Evolutionary conservation across 768 basidiomycete species (phyloP).

Genomic region (Cystobasidium onofrii): DNA sequence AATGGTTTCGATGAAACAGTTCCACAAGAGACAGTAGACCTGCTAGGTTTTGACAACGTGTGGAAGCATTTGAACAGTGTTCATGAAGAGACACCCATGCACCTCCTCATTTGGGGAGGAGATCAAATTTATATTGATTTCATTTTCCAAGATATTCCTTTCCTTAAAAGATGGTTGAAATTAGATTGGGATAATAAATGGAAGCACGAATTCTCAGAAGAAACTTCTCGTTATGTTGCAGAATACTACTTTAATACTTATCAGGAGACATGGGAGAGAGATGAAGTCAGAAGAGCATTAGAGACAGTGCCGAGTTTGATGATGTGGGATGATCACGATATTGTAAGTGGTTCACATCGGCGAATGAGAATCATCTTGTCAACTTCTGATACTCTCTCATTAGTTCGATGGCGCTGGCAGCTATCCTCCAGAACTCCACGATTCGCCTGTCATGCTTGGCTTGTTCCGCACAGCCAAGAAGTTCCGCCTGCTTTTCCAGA

Average conservation of each 20-base stretch:
- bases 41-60: slow-evolving; percentile 34
- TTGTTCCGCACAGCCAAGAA: slow-evolving; percentile 29
- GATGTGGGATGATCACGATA: slow-evolving; percentile 32
- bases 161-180: slow-evolving; percentile 33
- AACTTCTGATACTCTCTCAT: neutral
- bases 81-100: slow-evolving; percentile 25
- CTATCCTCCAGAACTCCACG: slow-evolving; percentile 29
- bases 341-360: neutral
- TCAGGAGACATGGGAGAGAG: slow-evolving; percentile 34
- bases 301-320: slow-evolving; percentile 30
- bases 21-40: slow-evolving; percentile 24
- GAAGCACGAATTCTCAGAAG: slow-evolving; percentile 36
- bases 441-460: slow-evolving; percentile 33
- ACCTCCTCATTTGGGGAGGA: slow-evolving; percentile 31
- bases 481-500: slow-evolving; percentile 34
- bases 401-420: slow-evolving; percentile 31
- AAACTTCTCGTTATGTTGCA: slow-evolving; percentile 12
- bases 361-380: neutral
- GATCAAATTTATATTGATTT: slow-evolving; percentile 33
- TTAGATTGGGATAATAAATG: slow-evolving; percentile 19
- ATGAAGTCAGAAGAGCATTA: slow-evolving; percentile 27
- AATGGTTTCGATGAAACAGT: slow-evolving; percentile 34
- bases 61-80: slow-evolving; percentile 34
- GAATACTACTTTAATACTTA: slow-evolving; percentile 35
- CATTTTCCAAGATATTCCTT: slow-evolving; percentile 36